Evolutionary conservation across 176 grass and related monocot genomes (phyloP).

Genomic region (Bonia amplexicaulis): DNA sequence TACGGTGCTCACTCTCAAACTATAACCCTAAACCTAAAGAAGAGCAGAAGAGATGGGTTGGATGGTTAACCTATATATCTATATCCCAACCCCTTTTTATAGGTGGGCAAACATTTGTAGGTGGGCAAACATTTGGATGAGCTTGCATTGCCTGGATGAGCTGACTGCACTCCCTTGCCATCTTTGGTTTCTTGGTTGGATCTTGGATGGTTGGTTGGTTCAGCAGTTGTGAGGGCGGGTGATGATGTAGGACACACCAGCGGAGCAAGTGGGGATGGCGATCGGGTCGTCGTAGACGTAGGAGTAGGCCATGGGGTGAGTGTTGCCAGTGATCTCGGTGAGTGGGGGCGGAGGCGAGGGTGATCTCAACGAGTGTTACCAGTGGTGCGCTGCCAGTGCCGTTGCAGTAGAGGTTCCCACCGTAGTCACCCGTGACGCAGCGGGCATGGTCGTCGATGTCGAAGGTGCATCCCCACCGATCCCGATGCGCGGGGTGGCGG

Average conservation of each 20-base stretch:
- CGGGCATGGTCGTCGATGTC: slow-evolving; percentile 47
- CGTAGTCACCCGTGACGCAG: slow-evolving; percentile 89
- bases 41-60: too few relatives aligned
- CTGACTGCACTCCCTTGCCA: slow-evolving; percentile 36
- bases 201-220: background rate
- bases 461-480: slow-evolving; percentile 61
- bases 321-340: too few relatives aligned
- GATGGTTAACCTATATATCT: too few relatives aligned
- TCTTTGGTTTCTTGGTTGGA: too few relatives aligned
- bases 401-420: slow-evolving; percentile 65
- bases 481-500: too few relatives aligned
- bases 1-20: too few relatives aligned
- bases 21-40: too few relatives aligned
- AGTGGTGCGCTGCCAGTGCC: slow-evolving; percentile 58
- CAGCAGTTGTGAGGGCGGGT: slow-evolving; percentile 65
- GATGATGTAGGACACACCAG: slow-evolving; percentile 82
- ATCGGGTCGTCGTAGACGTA: slow-evolving; percentile 85
- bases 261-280: slow-evolving; percentile 76
- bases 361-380: slow-evolving; percentile 76
- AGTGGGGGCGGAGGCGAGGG: slow-evolving; percentile 38
- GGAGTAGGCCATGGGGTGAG: slow-evolving; percentile 71
- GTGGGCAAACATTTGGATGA: too few relatives aligned
- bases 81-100: too few relatives aligned
- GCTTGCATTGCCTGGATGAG: slow-evolving; percentile 37
- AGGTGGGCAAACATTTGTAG: too few relatives aligned